Conservation (phyloP, 2,329 filamentous ascomycete genomes). For the Pseudogymnoascus sp. region DNA sequence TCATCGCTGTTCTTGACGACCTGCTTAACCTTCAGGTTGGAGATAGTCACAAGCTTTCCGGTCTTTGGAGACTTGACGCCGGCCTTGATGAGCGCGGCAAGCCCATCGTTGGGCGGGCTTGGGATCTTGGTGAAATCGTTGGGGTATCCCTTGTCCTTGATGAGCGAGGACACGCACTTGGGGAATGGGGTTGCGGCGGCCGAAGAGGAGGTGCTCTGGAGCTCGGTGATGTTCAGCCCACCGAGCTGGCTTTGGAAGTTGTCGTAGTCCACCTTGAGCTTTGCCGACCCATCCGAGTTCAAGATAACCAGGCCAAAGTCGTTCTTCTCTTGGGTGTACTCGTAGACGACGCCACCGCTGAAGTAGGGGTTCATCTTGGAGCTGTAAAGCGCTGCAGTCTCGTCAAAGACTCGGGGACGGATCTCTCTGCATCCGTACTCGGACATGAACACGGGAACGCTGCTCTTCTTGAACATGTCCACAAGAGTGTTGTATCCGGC, state of each 20-base stretch:
- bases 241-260: conserved; percentile 69
- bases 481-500: conserved; percentile 59
- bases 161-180: conserved; percentile 58
- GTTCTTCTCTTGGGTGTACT: conserved; percentile 67
- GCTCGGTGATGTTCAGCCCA: conserved; percentile 61
- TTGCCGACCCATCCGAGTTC: conserved; percentile 48
- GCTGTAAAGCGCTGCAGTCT: conserved; percentile 67
- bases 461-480: conserved; percentile 55
- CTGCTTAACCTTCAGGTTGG: conserved; percentile 45
- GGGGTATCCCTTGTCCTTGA: conserved; percentile 61
- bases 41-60: conserved; percentile 58
- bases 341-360: conserved; percentile 73
- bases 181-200: conserved; percentile 50
- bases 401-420: conserved; percentile 66
- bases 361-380: conserved; percentile 60
- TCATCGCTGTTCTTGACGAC: conserved; percentile 51
- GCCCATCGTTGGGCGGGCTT: conserved; percentile 51
- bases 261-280: conserved; percentile 59
- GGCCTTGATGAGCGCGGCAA: conserved; percentile 65
- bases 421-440: conserved; percentile 74
- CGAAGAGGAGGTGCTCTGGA: conserved; percentile 57
- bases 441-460: conserved; percentile 74
- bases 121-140: conserved; percentile 71
- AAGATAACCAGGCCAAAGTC: conserved; percentile 59
- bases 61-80: conserved; percentile 60